phyloP scores from a whole-genome alignment of 2,329 filamentous ascomycete genomes.

The Blumeria hordei region DNA sequence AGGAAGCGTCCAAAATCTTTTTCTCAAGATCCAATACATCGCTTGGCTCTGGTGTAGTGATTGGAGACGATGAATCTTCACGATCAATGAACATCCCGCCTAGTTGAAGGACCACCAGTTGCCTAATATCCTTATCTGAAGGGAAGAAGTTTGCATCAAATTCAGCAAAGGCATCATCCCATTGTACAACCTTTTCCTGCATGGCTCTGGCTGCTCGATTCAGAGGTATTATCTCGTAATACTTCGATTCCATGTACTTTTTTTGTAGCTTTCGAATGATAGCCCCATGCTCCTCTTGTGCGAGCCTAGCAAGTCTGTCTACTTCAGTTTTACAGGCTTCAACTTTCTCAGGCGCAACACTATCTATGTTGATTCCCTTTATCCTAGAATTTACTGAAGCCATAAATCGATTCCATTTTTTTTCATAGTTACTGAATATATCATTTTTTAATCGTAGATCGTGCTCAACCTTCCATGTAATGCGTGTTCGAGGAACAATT shows the following conservation, averaged over 20 bases:
- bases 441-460: conserved; percentile 86
- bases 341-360: conserved; percentile 65
- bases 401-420: conserved; percentile 70
- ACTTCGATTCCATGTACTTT: conserved; percentile 79
- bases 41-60: conserved; percentile 40
- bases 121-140: conserved; percentile 82
- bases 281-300: conserved; percentile 57
- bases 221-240: conserved; percentile 89
- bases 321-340: conserved; percentile 65
- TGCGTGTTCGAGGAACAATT: conserved; percentile 65
- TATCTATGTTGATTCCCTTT: conserved; percentile 75
- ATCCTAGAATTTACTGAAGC: conserved; percentile 61
- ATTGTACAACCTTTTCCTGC: conserved; percentile 77
- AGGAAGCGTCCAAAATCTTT: conserved; percentile 17
- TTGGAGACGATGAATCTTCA: conserved; percentile 56
- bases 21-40: conserved; percentile 26
- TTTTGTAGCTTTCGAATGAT: conserved; percentile 61
- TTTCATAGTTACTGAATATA: conserved; percentile 57
- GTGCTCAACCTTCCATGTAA: conserved; percentile 95
- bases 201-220: conserved; percentile 75
- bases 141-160: conserved; percentile 88
- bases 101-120: conserved; percentile 74
- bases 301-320: conserved; percentile 51
- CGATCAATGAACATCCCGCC: conserved; percentile 79
- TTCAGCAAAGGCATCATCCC: conserved; percentile 73